Evolutionary conservation across 805 yeast species (phyloP), one percentile per base, ranked within the genome.

Genomic region (Ogataea dorogensis): DNA sequence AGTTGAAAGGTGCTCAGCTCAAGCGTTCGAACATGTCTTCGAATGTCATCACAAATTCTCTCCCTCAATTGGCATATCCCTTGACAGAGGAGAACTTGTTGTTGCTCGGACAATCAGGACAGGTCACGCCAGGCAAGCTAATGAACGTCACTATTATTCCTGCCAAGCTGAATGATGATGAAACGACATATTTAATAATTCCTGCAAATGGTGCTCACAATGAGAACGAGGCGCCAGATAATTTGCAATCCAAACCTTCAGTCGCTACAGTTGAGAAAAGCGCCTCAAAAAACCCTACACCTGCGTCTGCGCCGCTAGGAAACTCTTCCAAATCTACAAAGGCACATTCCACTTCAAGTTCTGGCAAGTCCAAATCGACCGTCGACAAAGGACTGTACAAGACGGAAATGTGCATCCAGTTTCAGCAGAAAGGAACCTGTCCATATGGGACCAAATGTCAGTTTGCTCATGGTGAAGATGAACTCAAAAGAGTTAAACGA

Each of bases 371-470:
- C 27, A 47, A 40, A 12, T 20, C 40, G 5, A 32, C 36, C 13
- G 42, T 45, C 13, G 59, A 58, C 27, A 79, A 85, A 20, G 82
- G 76, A 47, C 70, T 88, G 24, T 88, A 86, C 73, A 88, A 88
- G 64, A 89, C 97, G 0, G 97, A 88, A 61, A 70, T 89, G 38
- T 88, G 97, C 61, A 82, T 80, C 24, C 81, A 89, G 17, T 88
- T 71, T 57, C 75, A 78, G 54, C 73, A 77, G 46, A 78, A 79
- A 16, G 84, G 85, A 16, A 53, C 59, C 33, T 88, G 97, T 59
- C 95, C 95, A 11, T 88, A 88, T 58, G 95, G 95, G 2, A 72
- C 75, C 47, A 88, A 88, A 65, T 88, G 97, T 60, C 96, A 88
- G 64, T 88, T 88, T 70, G 96, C 96, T 5, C 97, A 88, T 56